These are phyloP conservation scores for Mycena vitilis DNA, from an alignment of 768 basidiomycete genomes.

Conservation along the genomic window DNA sequence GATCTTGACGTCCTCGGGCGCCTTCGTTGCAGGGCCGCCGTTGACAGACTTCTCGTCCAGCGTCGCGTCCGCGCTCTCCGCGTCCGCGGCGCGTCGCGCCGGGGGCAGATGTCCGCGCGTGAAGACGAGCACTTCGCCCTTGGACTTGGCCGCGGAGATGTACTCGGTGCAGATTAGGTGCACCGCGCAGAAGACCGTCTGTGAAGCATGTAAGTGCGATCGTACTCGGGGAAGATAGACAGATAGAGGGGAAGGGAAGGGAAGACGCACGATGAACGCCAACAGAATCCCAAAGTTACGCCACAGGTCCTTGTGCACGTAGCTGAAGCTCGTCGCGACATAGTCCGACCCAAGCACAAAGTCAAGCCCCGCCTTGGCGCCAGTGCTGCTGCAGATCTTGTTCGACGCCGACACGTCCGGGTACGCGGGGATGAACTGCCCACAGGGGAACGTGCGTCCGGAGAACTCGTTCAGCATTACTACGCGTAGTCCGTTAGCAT, in stretches of 20 bases:
- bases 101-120: slow-evolving; percentile 41
- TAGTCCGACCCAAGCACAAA: slow-evolving; percentile 58
- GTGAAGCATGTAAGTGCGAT: not conserved
- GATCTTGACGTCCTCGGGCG: slow-evolving; percentile 28
- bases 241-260: not conserved
- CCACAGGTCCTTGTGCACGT: slow-evolving; percentile 45
- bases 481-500: not conserved
- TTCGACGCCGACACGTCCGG: slow-evolving; percentile 46
- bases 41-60: slow-evolving; percentile 34
- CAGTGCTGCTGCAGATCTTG: slow-evolving; percentile 57
- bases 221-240: not conserved
- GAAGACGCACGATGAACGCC: slow-evolving; percentile 47
- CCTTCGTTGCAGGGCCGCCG: not conserved
- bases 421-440: slow-evolving; percentile 48
- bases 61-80: slow-evolving; percentile 50
- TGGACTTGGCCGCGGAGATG: slow-evolving; percentile 42
- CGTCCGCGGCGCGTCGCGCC: slow-evolving; percentile 31
- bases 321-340: slow-evolving; percentile 46
- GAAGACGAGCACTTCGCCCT: slow-evolving; percentile 44
- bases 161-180: slow-evolving; percentile 51
- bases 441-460: slow-evolving; percentile 49
- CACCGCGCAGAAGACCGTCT: slow-evolving; percentile 48
- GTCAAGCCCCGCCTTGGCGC: slow-evolving; percentile 52
- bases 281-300: slow-evolving; percentile 59
- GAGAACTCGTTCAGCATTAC: slow-evolving; percentile 64